Evolutionary conservation across 257 asterid genomes (phyloP).

Genomic region (Anisodus tanguticus): DNA sequence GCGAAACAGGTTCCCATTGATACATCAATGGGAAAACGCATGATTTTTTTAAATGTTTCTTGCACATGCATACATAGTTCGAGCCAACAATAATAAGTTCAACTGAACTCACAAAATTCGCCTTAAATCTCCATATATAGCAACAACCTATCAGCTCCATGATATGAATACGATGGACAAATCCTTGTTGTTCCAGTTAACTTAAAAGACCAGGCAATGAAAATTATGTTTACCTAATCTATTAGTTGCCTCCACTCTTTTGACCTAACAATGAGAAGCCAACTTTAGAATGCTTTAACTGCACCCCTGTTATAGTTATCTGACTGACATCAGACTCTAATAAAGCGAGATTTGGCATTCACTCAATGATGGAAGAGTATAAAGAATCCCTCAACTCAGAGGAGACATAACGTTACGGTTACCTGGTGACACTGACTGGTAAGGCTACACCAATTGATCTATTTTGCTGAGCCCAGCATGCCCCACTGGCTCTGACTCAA

Average conservation of each 20-base stretch:
- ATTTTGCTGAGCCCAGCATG: too few species aligned
- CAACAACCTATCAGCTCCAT: not conserved
- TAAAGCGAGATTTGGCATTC: not conserved
- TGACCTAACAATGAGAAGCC: conserved; percentile 17
- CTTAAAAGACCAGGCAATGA: not conserved
- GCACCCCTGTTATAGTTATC: not conserved
- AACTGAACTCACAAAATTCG: not conserved
- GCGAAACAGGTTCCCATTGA: too few species aligned
- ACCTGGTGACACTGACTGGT: too few species aligned
- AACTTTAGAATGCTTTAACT: conserved; percentile 12
- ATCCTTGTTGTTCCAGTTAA: not conserved
- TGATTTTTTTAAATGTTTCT: not conserved
- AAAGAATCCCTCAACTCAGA: not conserved
- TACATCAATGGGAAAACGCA: too few species aligned
- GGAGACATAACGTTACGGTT: not conserved
- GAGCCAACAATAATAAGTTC: not conserved
- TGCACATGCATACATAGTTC: not conserved
- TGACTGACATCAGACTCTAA: conserved; percentile 12
- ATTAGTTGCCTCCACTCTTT: not conserved
- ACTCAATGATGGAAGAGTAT: not conserved
- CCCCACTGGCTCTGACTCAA: too few species aligned
- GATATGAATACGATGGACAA: not conserved
- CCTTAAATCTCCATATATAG: not conserved
- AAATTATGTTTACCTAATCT: conserved; percentile 13
- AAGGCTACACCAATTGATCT: too few species aligned